Base-by-base conservation (phyloP, 1,139 yeast species). In the Geotrichum australiense region DNA sequence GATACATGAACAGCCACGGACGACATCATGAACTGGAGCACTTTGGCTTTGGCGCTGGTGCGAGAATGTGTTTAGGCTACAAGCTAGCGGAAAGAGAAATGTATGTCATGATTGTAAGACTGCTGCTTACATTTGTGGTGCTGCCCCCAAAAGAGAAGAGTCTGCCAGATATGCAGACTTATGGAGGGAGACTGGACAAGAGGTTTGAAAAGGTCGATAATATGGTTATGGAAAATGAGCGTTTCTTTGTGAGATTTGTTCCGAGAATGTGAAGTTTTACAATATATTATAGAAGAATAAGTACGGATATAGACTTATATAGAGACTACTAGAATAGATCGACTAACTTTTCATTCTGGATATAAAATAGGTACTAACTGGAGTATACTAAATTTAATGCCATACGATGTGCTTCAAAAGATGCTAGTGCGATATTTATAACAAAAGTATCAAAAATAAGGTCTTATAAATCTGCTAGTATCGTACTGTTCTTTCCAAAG, bases 41-140 rank as follows among this genome's bases (percentile, higher is more conserved):
- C 53, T 69, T 77, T 45, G 63, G 85, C 0, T 82, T 80, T 59
- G 91, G 91, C 0, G 73, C 74, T 12, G 93, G 91, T 0, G 67
- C 79, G 1, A 59, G 91, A 43, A 76, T 70, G 74, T 82, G 91
- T 55, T 71, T 80, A 0, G 93, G 91, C 0, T 70, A 70, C 37
- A 69, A 71, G 38, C 63, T 82, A 40, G 86, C 86, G 0, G 66
- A 69, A 50, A 71, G 73, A 43, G 86, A 81, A 53, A 63, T 81
- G 57, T 81, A 80, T 52, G 58, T 66, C 11, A 57, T 72, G 10
- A 52, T 71, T 26, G 55, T 64, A 27, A 64, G 74, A 41, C 53
- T 70, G 35, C 53, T 73, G 2, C 48, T 66, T 1, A 50, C 62
- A 20, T 73, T 68, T 44, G 50, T 61, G 31, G 64, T 79, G 11